Conservation (phyloP, 306 rosid genomes). For the Lupinus albus region DNA sequence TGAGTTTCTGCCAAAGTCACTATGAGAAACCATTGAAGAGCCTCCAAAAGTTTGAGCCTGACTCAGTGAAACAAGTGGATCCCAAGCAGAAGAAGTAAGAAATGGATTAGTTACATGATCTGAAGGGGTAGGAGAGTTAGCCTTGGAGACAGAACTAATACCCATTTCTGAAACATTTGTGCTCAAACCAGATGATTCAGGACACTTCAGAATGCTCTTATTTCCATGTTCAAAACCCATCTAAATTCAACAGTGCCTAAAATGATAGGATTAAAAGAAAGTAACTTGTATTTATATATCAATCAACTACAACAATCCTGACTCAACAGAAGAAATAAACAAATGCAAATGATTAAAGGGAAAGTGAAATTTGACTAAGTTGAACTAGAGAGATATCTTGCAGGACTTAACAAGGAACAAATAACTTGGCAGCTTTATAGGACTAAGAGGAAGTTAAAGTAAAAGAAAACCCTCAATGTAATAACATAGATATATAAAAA, state of each 20-base stretch:
- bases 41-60: constrained; percentile 76
- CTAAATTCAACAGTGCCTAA: constrained; percentile 43
- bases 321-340: constrained; percentile 37
- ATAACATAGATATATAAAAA: constrained; percentile 49
- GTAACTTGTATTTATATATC: constrained; percentile 29
- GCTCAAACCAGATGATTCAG: constrained; percentile 56
- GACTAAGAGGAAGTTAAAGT: constrained; percentile 73
- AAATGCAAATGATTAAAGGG: constrained; percentile 54
- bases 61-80: constrained; percentile 77
- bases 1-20: constrained; percentile 57
- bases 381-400: constrained; percentile 71
- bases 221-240: constrained; percentile 78
- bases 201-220: constrained; percentile 56
- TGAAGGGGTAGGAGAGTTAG: constrained; percentile 53
- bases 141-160: constrained; percentile 60
- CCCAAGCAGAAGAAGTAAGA: constrained; percentile 84
- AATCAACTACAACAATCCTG: constrained; percentile 40
- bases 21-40: constrained; percentile 68
- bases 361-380: constrained; percentile 76
- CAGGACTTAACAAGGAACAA: constrained; percentile 91
- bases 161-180: constrained; percentile 62
- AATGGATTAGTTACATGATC: constrained; percentile 57
- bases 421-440: constrained; percentile 84
- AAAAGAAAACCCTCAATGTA: constrained; percentile 71
- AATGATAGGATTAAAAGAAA: constrained; percentile 38